Conservation (phyloP, 2,329 filamentous ascomycete species). For the Colletotrichum sublineola region DNA sequence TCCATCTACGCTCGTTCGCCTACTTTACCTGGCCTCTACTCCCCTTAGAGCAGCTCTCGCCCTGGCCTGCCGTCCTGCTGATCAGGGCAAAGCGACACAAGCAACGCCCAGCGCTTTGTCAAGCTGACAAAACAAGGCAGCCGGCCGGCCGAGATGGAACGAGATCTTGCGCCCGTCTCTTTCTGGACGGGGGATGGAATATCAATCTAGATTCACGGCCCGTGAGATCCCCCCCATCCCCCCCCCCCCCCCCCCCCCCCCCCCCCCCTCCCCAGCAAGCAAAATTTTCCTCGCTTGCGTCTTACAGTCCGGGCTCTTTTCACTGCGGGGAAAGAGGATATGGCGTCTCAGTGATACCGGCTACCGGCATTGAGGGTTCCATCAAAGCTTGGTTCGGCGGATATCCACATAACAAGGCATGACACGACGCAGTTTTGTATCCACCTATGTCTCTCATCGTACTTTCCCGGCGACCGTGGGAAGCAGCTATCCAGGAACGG, state of each 20-base stretch:
- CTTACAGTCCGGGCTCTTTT: conserved; percentile 19
- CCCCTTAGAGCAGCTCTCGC: conserved; percentile 3
- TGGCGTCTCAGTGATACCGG: conserved; percentile 30
- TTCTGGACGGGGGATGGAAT: conserved; percentile 18
- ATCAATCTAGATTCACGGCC: conserved; percentile 15
- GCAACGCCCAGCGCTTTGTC: conserved; percentile 32
- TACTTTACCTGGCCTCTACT: background rate
- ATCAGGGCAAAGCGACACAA: conserved; percentile 3
- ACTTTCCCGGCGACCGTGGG: background rate
- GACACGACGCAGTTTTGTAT: conserved; percentile 10
- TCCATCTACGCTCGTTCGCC: conserved; percentile 24
- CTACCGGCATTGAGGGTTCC: conserved; percentile 29
- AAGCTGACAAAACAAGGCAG: conserved; percentile 40
- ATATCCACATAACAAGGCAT: conserved; percentile 17
- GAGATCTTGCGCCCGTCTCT: conserved; percentile 53
- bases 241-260: too few species aligned
- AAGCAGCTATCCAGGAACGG: conserved; percentile 28
- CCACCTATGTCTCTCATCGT: conserved; percentile 9
- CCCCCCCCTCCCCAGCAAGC: too few species aligned
- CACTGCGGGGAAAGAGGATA: conserved; percentile 10
- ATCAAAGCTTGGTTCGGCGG: conserved; percentile 19
- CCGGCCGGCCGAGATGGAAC: conserved; percentile 53
- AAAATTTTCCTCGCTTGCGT: conserved; percentile 16
- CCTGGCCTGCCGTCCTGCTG: background rate
- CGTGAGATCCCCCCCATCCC: conserved; percentile 5